These are phyloP conservation scores for Allomyces javanicus DNA, from an alignment of 192 early-diverging fungal species.

Conservation along the genomic window DNA sequence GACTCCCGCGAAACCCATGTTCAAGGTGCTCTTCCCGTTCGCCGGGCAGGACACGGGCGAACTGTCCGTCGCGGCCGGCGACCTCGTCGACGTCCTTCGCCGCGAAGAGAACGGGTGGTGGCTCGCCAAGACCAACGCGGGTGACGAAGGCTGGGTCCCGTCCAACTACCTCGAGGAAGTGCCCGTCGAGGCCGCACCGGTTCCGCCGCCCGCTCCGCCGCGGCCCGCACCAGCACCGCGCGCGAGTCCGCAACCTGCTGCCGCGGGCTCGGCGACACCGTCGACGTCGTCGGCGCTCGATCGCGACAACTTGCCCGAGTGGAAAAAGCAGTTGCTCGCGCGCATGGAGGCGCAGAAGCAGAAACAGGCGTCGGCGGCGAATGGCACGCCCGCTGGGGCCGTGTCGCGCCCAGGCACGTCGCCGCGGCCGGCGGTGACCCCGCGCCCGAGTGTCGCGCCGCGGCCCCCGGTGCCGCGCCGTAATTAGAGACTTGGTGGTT, in stretches of 20 bases:
- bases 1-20: constrained; percentile 25
- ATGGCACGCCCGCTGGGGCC: no score
- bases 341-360: neutral
- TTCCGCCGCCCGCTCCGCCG: constrained; percentile 17
- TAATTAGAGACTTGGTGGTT: no score
- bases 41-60: constrained; percentile 37
- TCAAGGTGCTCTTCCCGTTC: constrained; percentile 52
- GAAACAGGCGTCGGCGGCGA: neutral
- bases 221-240: constrained; percentile 20
- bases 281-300: no score
- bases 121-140: constrained; percentile 28
- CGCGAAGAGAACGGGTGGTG: constrained; percentile 41
- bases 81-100: constrained; percentile 45
- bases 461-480: no score
- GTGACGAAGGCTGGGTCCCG: constrained; percentile 54
- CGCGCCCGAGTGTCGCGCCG: no score
- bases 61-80: constrained; percentile 39
- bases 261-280: neutral
- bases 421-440: no score
- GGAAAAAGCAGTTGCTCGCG: neutral
- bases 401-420: no score
- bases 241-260: constrained; percentile 14
- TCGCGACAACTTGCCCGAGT: neutral
- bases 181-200: constrained; percentile 11
- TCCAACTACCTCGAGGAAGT: constrained; percentile 55